Base-by-base conservation (phyloP, 78 protist species). In the Polysphondylium violaceum region DNA sequence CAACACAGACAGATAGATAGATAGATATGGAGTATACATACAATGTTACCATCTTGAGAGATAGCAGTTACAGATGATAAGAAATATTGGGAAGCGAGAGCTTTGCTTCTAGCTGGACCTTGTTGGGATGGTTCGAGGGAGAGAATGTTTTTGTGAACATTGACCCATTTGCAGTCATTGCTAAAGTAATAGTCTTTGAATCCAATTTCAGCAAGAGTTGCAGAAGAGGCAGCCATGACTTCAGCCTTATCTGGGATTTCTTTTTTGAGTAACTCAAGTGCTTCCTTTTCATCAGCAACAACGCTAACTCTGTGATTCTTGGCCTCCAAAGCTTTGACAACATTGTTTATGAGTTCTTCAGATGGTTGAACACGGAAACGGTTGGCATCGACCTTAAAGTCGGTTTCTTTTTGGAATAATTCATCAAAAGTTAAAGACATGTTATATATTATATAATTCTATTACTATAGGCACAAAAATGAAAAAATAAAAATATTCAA, bases 331-430 rank as follows among this genome's bases (percentile, higher is more conserved):
- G 25, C 41, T 3, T 68, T 41, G 4, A 68, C 75, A 11, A 41
- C 35, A 41, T 68, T 41, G 31, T 59, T 41, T 47, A 64, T 16
- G 0, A 64, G 4, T 61, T 76, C 63, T 31, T 74, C 43, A 27
- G 38, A 36, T 74, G 85, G 85, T 2, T 21, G n/a, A n/a, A 19
- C 25, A 40, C 85, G 33, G 69, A 74, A 74, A 25, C 56, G 51
- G 31, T 23, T 25, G 27, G 14, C 56, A 79, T 79, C 88, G 23
- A 79, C 88, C n/a, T 51, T 79, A 36, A 79, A 79, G 27, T 79
- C 76, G 59, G 40, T 43, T 60, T 76, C 71, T 19, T 36, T 27
- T 58, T 43, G 38, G 9, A 38, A 19, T 76, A 76, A 61, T 76
- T 76, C 60, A 23, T 56, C 21, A 35, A 64, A 64, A 25, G 72